phyloP scores from a whole-genome alignment of 805 yeast species.

The Ogataea ganodermae region DNA sequence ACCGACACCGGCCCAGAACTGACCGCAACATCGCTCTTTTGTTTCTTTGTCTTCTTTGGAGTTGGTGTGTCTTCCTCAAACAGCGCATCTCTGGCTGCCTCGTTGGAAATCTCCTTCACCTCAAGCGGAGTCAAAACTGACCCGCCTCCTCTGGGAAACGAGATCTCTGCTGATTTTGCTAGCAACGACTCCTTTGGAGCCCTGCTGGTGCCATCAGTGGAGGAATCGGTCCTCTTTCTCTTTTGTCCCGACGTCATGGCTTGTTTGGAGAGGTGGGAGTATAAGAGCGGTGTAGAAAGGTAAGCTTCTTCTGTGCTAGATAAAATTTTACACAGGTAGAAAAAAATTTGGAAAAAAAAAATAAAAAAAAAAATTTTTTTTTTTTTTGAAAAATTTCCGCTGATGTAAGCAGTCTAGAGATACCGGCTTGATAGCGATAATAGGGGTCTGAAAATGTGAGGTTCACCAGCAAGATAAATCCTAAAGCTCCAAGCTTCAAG shows the following conservation, averaged over 20 bases:
- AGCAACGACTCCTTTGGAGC: conserved; percentile 30
- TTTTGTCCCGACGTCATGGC: conserved; percentile 31
- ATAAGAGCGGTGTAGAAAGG: not conserved
- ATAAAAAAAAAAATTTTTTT: not conserved
- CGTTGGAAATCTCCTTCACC: conserved; percentile 87
- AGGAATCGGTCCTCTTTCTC: conserved; percentile 51
- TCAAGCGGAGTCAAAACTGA: conserved; percentile 86
- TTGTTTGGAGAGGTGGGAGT: not conserved
- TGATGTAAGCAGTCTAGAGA: not conserved
- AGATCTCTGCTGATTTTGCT: conserved; percentile 44
- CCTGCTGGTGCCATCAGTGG: conserved; percentile 23
- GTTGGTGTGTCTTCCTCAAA: conserved; percentile 44
- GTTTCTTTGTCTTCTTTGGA: conserved; percentile 33
- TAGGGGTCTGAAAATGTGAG: too few relatives aligned
- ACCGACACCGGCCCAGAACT: conserved; percentile 44
- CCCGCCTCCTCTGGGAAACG: conserved; percentile 96
- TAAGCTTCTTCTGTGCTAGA: not conserved
- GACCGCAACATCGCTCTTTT: conserved; percentile 31
- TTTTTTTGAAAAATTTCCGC: conserved; percentile 1
- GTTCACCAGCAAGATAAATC: too few relatives aligned
- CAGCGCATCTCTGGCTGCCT: conserved; percentile 85
- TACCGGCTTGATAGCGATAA: too few relatives aligned
- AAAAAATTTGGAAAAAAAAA: not conserved
- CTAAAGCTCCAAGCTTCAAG: too few relatives aligned
- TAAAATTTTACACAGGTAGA: not conserved